Conservation (phyloP, 148 eudicot genomes). For the Pouteria glomerata region DNA sequence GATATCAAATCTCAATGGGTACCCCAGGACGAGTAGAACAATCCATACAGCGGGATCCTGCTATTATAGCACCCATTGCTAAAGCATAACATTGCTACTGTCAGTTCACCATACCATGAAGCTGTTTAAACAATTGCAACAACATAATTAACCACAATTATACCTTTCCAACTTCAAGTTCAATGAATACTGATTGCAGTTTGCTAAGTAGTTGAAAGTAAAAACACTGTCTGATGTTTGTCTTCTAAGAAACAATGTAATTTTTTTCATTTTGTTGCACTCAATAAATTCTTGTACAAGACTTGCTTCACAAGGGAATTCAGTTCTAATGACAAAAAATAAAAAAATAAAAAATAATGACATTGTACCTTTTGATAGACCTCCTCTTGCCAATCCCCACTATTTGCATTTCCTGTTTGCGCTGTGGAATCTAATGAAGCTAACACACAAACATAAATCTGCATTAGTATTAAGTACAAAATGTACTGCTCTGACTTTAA, state of each 20-base stretch:
- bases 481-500: too few species aligned
- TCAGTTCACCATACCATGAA: background rate
- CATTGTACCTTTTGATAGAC: constrained; percentile 74
- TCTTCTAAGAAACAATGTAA: background rate
- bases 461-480: background rate
- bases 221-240: background rate
- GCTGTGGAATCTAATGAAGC: constrained; percentile 85
- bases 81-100: background rate
- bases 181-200: background rate
- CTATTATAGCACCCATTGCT: background rate
- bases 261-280: background rate
- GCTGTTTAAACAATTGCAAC: background rate
- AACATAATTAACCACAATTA: background rate
- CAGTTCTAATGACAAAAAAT: background rate
- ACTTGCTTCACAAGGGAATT: background rate
- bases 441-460: constrained; percentile 21
- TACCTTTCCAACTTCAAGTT: background rate
- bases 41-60: background rate
- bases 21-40: too few species aligned
- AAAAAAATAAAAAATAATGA: constrained; percentile 1
- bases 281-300: background rate
- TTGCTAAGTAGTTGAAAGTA: background rate
- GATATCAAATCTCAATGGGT: too few species aligned
- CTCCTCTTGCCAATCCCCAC: constrained; percentile 93
- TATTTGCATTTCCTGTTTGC: constrained; percentile 54